These are phyloP conservation scores for Trematosphaeria pertusa DNA, from an alignment of 2,329 filamentous ascomycete species.

Conservation along the genomic window DNA sequence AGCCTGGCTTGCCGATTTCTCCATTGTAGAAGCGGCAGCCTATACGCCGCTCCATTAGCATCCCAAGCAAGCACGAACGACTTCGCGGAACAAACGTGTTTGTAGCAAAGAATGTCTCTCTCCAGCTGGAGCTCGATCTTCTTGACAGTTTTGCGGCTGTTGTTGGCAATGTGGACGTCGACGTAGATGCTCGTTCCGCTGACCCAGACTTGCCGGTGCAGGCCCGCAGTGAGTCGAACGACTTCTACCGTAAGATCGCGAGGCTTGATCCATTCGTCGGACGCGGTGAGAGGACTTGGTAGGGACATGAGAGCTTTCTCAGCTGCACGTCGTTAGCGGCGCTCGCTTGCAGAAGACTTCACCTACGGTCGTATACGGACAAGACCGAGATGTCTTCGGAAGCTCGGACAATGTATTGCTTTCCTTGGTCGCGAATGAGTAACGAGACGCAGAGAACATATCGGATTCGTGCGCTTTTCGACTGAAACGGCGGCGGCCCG, in stretches of 20 bases:
- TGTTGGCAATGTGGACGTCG: constrained; percentile 60
- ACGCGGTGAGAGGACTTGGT: constrained; percentile 58
- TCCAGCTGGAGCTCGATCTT: constrained; percentile 61
- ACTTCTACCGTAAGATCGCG: constrained; percentile 51
- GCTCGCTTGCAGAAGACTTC: background rate
- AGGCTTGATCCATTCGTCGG: constrained; percentile 55
- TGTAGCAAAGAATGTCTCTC: constrained; percentile 59
- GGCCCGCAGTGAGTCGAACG: constrained; percentile 58
- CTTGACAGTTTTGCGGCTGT: constrained; percentile 57
- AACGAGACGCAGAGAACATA: constrained; percentile 59
- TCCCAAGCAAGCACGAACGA: background rate
- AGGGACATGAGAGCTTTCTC: constrained; percentile 63
- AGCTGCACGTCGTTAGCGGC: constrained; percentile 39
- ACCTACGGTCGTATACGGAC: constrained; percentile 61
- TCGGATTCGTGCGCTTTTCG: constrained; percentile 59
- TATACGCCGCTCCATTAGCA: constrained; percentile 36
- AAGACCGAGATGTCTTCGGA: constrained; percentile 59
- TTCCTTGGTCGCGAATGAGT: constrained; percentile 56
- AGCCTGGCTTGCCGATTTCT: constrained; percentile 58
- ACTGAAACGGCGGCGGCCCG: constrained; percentile 61
- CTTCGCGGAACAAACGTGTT: constrained; percentile 49
- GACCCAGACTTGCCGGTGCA: constrained; percentile 66
- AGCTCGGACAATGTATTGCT: constrained; percentile 57
- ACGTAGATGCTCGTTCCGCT: constrained; percentile 63
- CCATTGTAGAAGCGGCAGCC: constrained; percentile 57